phyloP scores from a whole-genome alignment of 345 rosid species.

The Populus pruinosa region DNA sequence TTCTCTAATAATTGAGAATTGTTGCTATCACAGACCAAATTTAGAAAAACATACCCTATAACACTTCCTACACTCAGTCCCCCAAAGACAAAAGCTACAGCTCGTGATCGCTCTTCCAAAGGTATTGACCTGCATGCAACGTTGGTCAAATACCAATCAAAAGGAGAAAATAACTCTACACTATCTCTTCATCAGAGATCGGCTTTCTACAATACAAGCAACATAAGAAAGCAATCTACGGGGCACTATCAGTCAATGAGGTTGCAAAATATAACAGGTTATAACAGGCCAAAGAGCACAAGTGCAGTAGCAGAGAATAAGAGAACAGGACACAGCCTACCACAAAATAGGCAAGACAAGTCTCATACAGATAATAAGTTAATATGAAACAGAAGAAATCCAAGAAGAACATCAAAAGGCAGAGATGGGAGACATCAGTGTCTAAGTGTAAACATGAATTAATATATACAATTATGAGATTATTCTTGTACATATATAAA shows the following conservation, averaged over 20 bases:
- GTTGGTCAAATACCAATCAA: slow-evolving; percentile 18
- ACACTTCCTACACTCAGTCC: slow-evolving; percentile 94
- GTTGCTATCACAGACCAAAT: slow-evolving; percentile 4
- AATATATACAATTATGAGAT: not conserved
- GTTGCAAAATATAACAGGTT: not conserved
- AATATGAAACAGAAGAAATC: not conserved
- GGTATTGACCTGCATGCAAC: slow-evolving; percentile 67
- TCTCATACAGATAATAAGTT: not conserved
- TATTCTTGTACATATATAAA: not conserved
- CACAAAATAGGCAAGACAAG: not conserved
- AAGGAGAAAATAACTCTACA: not conserved
- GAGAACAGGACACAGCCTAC: not conserved
- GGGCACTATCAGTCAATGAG: not conserved
- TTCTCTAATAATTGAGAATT: not conserved
- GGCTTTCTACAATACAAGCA: not conserved
- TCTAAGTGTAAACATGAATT: not conserved
- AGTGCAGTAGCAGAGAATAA: not conserved
- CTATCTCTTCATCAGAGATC: slow-evolving; percentile 7
- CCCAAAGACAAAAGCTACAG: slow-evolving; percentile 88
- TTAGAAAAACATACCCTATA: slow-evolving; percentile 57
- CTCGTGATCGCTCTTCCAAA: slow-evolving; percentile 83
- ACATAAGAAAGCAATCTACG: not conserved
- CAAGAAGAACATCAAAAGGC: not conserved
- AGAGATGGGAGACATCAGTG: not conserved
- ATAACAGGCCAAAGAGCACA: not conserved